These are phyloP conservation scores for Mercurialis annua DNA, from an alignment of 345 rosid species.

Conservation along the genomic window DNA sequence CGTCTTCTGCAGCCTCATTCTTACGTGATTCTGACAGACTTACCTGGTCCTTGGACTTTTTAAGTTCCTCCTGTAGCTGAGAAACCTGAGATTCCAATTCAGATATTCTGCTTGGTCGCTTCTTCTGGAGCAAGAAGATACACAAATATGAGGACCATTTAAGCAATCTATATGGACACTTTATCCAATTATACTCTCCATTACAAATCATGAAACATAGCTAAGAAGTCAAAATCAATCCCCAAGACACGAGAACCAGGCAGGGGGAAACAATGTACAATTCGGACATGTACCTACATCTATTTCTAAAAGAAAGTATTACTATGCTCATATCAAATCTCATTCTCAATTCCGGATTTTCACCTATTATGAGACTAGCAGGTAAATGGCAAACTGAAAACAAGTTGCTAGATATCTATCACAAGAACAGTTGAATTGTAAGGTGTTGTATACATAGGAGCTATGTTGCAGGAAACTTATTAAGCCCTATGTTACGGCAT, in stretches of 20 bases:
- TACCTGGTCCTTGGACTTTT: slow-evolving; percentile 68
- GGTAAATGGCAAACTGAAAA: not conserved
- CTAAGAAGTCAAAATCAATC: not conserved
- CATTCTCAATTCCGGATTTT: not conserved
- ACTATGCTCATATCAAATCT: too few species aligned
- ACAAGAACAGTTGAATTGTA: not conserved
- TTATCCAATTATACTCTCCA: not conserved
- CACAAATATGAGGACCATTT: not conserved
- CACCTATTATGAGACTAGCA: not conserved
- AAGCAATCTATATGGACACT: not conserved
- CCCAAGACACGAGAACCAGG: not conserved
- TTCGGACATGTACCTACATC: not conserved
- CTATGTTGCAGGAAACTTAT: too few species aligned
- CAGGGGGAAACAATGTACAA: not conserved
- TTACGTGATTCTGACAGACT: slow-evolving; percentile 60
- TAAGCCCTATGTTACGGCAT: too few species aligned
- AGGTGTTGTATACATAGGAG: not conserved
- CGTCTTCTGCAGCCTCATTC: slow-evolving; percentile 63
- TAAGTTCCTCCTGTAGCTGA: slow-evolving; percentile 81
- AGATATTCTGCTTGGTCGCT: slow-evolving; percentile 47
- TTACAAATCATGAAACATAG: not conserved
- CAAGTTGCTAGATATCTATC: not conserved
- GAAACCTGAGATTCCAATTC: slow-evolving; percentile 64
- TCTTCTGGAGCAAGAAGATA: slow-evolving; percentile 45
- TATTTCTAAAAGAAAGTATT: not conserved